Percentiles rank a stretch among this genome's conserved stretches.
These are phyloP conservation scores for Artomyces pyxidatus DNA, from an alignment of 768 basidiomycete genomes.

Conservation along the genomic window DNA sequence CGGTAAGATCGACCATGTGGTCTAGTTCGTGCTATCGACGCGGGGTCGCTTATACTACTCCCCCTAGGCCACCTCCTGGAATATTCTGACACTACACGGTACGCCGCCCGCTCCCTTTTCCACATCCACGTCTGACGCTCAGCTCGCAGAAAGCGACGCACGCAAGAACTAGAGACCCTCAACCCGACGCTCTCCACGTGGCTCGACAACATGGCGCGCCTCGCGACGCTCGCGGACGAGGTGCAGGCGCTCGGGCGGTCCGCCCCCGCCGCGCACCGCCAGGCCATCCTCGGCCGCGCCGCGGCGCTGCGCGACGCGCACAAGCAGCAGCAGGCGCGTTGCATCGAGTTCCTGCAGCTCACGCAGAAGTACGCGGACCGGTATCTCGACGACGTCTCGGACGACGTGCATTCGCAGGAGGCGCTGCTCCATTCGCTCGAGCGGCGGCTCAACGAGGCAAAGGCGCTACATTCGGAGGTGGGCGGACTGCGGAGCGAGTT, in stretches of 20 bases:
- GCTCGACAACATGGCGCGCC: neutral
- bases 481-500: neutral
- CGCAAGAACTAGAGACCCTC: too few relatives aligned
- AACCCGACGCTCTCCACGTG: neutral
- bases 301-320: neutral
- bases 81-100: too few relatives aligned
- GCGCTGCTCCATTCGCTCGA: neutral
- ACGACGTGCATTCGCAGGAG: neutral
- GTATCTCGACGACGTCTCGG: neutral
- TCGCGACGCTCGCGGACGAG: neutral
- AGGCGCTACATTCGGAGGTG: neutral
- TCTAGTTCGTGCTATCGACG: too few relatives aligned
- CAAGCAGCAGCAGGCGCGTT: neutral
- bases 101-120: too few relatives aligned
- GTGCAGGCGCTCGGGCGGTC: neutral
- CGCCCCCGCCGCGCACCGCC: neutral
- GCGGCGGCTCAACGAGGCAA: neutral
- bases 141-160: too few relatives aligned
- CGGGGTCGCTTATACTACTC: too few relatives aligned
- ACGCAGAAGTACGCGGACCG: neutral
- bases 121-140: too few relatives aligned
- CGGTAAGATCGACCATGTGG: too few relatives aligned
- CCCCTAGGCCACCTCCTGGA: too few relatives aligned
- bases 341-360: neutral
- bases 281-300: neutral